phyloP scores from a whole-genome alignment of 768 basidiomycete species.

The Phaffia australis region DNA sequence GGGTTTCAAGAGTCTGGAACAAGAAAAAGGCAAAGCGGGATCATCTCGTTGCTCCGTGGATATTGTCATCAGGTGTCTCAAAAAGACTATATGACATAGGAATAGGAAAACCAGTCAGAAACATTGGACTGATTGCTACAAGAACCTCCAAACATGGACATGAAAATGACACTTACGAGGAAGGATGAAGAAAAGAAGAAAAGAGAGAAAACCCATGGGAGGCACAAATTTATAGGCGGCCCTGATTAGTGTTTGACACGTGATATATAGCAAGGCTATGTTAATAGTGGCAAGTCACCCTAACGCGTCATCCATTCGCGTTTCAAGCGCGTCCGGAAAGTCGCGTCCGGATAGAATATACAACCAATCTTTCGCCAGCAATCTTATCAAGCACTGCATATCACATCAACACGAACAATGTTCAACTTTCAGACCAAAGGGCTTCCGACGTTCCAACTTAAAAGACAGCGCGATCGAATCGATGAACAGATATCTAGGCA shows the following conservation, averaged over 20 bases:
- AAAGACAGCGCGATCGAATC: neutral
- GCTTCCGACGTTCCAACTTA: conserved; percentile 1
- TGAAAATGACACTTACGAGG: neutral
- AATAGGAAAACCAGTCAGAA: neutral
- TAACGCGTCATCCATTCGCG: no score
- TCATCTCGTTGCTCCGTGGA: conserved; percentile 20
- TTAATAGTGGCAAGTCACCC: neutral
- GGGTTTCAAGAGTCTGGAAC: no score
- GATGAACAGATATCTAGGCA: neutral
- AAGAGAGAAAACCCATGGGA: conserved; percentile 9
- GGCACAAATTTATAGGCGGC: neutral
- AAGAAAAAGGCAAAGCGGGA: neutral
- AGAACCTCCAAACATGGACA: no score
- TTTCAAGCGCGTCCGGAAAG: neutral
- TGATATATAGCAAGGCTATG: neutral
- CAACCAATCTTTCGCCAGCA: neutral
- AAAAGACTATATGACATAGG: neutral
- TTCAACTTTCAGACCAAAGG: neutral
- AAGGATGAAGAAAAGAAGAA: conserved; percentile 1
- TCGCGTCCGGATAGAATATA: neutral
- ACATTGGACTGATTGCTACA: neutral
- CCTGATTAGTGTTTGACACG: neutral
- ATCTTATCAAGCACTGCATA: no score
- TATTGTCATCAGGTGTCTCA: conserved; percentile 16
- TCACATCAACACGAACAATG: no score